Conservation (phyloP, 2,329 filamentous ascomycete species). For the Colletotrichum somersetense region DNA sequence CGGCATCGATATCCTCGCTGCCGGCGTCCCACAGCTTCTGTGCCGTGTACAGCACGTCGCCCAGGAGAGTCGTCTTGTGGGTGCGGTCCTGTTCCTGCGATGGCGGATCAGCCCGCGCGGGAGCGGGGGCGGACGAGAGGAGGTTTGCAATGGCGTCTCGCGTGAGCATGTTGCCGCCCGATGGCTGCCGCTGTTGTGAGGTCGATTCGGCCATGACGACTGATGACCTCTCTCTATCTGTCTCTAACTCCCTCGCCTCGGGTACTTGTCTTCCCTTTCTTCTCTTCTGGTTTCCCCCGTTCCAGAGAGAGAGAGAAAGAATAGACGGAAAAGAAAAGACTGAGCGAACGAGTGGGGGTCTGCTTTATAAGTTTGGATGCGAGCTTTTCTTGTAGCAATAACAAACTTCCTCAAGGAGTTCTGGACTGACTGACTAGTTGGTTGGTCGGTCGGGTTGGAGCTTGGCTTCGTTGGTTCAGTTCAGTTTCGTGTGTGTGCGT, state of each 20-base stretch:
- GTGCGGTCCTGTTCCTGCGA: slow-evolving; percentile 22
- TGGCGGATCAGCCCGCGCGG: slow-evolving; percentile 21
- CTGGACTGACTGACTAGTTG: not conserved
- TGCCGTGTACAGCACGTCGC: slow-evolving; percentile 54
- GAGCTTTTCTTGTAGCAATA: not conserved
- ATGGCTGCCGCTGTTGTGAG: slow-evolving; percentile 15
- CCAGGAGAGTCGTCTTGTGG: slow-evolving; percentile 20
- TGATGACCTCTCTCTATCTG: not conserved
- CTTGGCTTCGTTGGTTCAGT: not conserved
- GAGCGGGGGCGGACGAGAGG: slow-evolving; percentile 18
- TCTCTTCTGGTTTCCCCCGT: not conserved
- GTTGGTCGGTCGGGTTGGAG: not conserved
- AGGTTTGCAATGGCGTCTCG: slow-evolving; percentile 27
- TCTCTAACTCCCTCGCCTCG: no score
- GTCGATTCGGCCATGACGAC: slow-evolving; percentile 15
- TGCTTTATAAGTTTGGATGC: not conserved
- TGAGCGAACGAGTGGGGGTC: not conserved
- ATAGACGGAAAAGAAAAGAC: no score
- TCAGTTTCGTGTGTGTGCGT: not conserved
- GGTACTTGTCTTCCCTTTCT: not conserved
- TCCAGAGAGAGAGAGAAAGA: not conserved
- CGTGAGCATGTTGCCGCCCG: slow-evolving; percentile 14
- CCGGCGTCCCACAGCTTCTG: slow-evolving; percentile 57
- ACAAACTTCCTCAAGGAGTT: not conserved
- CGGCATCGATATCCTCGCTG: slow-evolving; percentile 57